A percentile compares a stretch with the other conserved stretches of the same genome.
These are phyloP conservation scores for Diplodia intermedia DNA, from an alignment of 2,329 filamentous ascomycete species.

Conservation along the genomic window DNA sequence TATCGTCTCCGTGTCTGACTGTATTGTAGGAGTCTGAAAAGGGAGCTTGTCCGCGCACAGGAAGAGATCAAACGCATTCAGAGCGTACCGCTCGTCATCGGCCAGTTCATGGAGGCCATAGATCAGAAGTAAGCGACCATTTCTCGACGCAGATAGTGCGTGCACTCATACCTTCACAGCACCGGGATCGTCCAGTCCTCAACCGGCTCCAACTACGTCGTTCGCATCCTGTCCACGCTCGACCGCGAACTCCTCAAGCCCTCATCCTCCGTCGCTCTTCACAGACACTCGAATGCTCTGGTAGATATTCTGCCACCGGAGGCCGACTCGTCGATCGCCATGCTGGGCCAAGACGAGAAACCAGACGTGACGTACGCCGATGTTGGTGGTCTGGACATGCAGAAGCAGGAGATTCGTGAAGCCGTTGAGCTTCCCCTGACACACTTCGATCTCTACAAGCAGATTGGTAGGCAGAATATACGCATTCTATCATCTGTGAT, in stretches of 20 bases:
- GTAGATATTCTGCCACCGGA: conserved; percentile 99
- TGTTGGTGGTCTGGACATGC: conserved; percentile 97
- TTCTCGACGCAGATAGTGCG: background rate
- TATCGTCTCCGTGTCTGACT: conserved; percentile 16
- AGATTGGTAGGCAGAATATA: conserved; percentile 71
- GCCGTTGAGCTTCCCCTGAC: conserved; percentile 96
- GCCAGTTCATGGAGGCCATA: conserved; percentile 99
- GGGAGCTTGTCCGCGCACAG: conserved; percentile 94
- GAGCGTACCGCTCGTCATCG: conserved; percentile 96
- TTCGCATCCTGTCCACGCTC: conserved; percentile 96
- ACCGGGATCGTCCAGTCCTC: conserved; percentile 98
- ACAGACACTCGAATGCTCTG: conserved; percentile 97
- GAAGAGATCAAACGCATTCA: conserved; percentile 99
- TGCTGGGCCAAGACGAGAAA: conserved; percentile 96
- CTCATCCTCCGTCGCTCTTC: conserved; percentile 94
- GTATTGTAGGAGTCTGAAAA: conserved; percentile 79
- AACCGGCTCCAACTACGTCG: conserved; percentile 98
- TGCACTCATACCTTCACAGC: conserved; percentile 56
- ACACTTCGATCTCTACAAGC: conserved; percentile 98
- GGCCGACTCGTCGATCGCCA: conserved; percentile 97
- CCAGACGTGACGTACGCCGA: conserved; percentile 98
- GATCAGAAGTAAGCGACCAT: conserved; percentile 82
- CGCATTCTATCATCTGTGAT: background rate
- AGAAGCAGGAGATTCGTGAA: conserved; percentile 99
- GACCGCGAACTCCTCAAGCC: conserved; percentile 98